Evolutionary conservation across 2,329 filamentous ascomycete species (phyloP).

Genomic region (Botrytis hyacinthi): DNA sequence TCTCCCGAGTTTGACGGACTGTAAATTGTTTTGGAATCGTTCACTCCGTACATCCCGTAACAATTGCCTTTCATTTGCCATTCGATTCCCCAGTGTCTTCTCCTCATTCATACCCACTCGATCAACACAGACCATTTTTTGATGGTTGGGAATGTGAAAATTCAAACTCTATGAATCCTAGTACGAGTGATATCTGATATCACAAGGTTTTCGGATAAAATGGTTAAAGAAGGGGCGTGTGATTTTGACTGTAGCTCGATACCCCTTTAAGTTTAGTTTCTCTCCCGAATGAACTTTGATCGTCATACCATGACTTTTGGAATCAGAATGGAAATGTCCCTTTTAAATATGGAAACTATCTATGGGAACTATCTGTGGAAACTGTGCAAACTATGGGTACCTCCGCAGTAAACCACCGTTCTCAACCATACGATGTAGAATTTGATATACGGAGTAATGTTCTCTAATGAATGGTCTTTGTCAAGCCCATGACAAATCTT

Average conservation of each 20-base stretch:
- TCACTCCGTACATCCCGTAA: not conserved
- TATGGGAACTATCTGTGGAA: too few species aligned
- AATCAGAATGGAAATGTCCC: not conserved
- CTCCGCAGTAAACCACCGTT: not conserved
- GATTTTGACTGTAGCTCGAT: not conserved
- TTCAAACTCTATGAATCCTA: not conserved
- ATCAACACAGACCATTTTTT: not conserved
- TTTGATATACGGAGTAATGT: not conserved
- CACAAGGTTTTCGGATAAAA: not conserved
- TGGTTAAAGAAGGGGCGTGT: not conserved
- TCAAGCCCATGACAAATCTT: not conserved
- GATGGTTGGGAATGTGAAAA: not conserved
- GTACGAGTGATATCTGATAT: not conserved
- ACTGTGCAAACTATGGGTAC: not conserved
- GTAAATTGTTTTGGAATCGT: not conserved
- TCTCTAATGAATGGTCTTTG: not conserved
- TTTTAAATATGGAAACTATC: not conserved
- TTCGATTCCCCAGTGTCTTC: constrained; percentile 6
- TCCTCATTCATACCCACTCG: not conserved
- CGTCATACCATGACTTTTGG: not conserved
- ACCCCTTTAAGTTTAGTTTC: not conserved
- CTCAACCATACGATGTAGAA: not conserved
- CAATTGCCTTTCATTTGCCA: not conserved
- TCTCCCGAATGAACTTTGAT: not conserved
- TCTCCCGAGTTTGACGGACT: not conserved